Evolutionary conservation across 2,329 filamentous ascomycete genomes (phyloP).

Genomic region (Diplocarpon mali): DNA sequence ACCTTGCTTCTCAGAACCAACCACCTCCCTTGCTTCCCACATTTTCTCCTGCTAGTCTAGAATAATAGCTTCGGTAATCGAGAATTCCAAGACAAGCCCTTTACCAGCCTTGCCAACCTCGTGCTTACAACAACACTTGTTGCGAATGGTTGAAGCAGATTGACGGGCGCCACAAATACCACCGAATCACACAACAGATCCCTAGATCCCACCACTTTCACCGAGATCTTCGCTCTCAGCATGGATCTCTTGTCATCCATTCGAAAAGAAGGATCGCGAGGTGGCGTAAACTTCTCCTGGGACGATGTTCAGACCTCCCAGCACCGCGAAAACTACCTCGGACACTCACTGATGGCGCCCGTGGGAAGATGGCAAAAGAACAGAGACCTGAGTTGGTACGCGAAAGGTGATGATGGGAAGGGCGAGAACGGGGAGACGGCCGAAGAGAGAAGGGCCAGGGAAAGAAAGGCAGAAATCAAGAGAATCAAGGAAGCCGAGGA

Average conservation of each 20-base stretch:
- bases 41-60: too few species aligned
- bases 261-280: conserved; percentile 81
- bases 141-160: too few species aligned
- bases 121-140: too few species aligned
- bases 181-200: background rate
- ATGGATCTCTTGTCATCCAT: conserved; percentile 95
- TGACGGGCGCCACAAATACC: too few species aligned
- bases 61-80: background rate
- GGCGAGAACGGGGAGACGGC: conserved; percentile 45
- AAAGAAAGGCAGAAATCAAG: conserved; percentile 66
- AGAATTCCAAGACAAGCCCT: too few species aligned
- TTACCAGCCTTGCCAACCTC: too few species aligned
- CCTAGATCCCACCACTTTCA: background rate
- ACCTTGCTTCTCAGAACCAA: too few species aligned
- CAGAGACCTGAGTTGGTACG: conserved; percentile 52
- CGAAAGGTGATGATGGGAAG: conserved; percentile 41
- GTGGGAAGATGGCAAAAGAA: conserved; percentile 65
- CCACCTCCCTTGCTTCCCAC: too few species aligned
- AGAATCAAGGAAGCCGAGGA: conserved; percentile 85
- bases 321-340: conserved; percentile 79
- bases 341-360: conserved; percentile 63
- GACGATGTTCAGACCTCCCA: conserved; percentile 81
- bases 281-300: conserved; percentile 95
- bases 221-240: background rate
- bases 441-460: conserved; percentile 46